Base-by-base conservation (phyloP, 495 filamentous ascomycete species). In the Tuber melanosporum region DNA sequence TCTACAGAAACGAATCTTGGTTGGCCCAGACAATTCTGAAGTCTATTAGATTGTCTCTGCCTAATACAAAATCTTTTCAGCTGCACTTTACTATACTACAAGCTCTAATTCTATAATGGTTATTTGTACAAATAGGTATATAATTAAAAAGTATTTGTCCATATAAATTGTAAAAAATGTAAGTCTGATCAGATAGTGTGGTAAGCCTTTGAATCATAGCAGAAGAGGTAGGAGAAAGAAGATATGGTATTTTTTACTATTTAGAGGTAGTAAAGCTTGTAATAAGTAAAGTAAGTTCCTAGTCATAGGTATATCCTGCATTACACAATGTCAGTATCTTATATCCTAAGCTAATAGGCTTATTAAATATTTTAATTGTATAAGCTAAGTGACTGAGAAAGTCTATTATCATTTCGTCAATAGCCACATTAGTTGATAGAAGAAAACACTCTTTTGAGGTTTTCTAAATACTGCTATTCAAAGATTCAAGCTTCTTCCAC, bases 341-440 rank as follows among this genome's bases (percentile, higher is more conserved):
- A 26, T 74, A 79, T 0, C 72, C 75, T 49, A 72, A 19, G 17
- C 72, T 70, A 9, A 79, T 79, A 2, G 75, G 71, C 39, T 79
- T 76, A 66, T 71, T 44, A 0, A 36, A 72, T 75, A 80, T 80
- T 39, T 77, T 80, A 0, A 39, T 70, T 8, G 57, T 77, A 72
- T 80, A 19, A 2, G 69, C 17, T 4, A 42, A 74, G 3, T 72
- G 32, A 20, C 75, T 73, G 0, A 44, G 73, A 32, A 73, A 78
- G 5, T 17, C 0, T 20, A 80, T 77, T 69, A 80, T 75, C 3
- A 66, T 47, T 41, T 80, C 75, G 71, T 75, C 72, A 7, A 78
- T 52, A 0, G 46, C 52, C 0, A 72, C 39, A 45, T 75, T 78
- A 0, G 41, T 66, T 0, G 69, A 75, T 3, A 73, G 71, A 0